Evolutionary conservation across 2,329 filamentous ascomycete genomes (phyloP), one percentile per base, ranked within the genome.

Genomic region (Phyllosticta citribraziliensis): DNA sequence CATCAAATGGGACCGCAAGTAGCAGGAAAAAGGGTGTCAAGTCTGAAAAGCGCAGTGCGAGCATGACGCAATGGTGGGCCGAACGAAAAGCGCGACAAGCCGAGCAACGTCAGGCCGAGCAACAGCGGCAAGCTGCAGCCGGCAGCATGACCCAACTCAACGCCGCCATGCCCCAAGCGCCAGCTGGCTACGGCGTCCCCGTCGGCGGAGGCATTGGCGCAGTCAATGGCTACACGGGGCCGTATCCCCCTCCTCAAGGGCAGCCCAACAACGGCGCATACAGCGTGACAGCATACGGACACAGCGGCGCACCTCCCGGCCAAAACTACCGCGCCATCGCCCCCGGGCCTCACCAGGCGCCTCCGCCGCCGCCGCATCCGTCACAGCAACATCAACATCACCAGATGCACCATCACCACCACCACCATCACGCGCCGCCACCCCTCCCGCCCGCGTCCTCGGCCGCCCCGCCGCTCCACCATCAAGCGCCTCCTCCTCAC

Each of bases 61-160:
- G 72, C 11, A 77, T 78, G 75, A 76, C 74, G 1, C 71, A 73
- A n/a, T 78, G 75, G 75, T 78, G 75, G 75, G 75, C 75, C 2
- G 73, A 75, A 62, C 70, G 75, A 8, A 78, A 78, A 63, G 73
- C 72, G 1, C 69, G 70, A 24, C 58, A 58, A 50, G 62, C 62
- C 9, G 68, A 71, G 60, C 68, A 70, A 22, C 71, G 73, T 57
- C 40, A 47, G n/a, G 68, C 71, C 59, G 61, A 64, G n/a, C 54
- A 61, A 30, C 59, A 61, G 11, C 59, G 55, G 10, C 59, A 61
- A 24, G 58, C 53, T 12, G 57, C 57, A 19, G 57, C 57, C 11
- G 58, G 55, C 11, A 47, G 3, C 12, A 50, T 58, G 30, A 40
- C 56, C 6, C 60, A 58, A 17, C 58, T 50, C 24, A 22, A 19